Base-by-base conservation (phyloP, 345 rosid species). In the Brassica juncea region DNA sequence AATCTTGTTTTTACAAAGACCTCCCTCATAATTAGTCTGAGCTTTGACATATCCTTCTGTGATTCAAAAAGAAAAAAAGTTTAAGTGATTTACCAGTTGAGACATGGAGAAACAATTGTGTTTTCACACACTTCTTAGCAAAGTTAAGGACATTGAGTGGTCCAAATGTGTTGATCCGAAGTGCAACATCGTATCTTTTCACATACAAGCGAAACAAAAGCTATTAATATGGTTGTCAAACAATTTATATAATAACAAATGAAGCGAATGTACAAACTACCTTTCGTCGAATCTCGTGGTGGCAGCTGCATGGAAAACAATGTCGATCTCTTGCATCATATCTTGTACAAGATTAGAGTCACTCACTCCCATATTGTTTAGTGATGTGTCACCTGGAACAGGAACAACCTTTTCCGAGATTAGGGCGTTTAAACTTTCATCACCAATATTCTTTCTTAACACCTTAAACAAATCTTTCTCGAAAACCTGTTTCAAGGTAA, bases 241-340 rank as follows among this genome's bases (percentile, higher is more conserved):
- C 2, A n/a, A 62, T 2, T 3, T 31, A 31, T 15, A 64, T 7
- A 4, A 4, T 64, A 59, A 61, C 66, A 61, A 61, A 61, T 28
- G 11, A 61, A 63, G 12, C 44, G 6, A 32, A 64, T 6, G 14
- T 54, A 59, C n/a, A 6, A 6, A n/a, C 10, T 7, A 64, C 95
- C 97, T 88, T 52, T 92, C 96, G 73, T 92, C 91, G 15, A 92
- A 92, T 69, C 66, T 84, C 57, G 92, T 89, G 1, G 89, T 83
- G 63, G 94, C 97, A 6, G 97, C 97, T 42, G 86, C 71, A 74
- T 90, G 86, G 5, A 92, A 28, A 8, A 90, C 64, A n/a, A 84
- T 68, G 23, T 92, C 89, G 0, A 88, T 31, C 60, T 90, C 86
- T 52, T 65, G 82, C 62, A 52, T 60, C 84, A 90, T 86, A 28